phyloP scores from a whole-genome alignment of 306 rosid species.

The Erythrophleum fordii region DNA sequence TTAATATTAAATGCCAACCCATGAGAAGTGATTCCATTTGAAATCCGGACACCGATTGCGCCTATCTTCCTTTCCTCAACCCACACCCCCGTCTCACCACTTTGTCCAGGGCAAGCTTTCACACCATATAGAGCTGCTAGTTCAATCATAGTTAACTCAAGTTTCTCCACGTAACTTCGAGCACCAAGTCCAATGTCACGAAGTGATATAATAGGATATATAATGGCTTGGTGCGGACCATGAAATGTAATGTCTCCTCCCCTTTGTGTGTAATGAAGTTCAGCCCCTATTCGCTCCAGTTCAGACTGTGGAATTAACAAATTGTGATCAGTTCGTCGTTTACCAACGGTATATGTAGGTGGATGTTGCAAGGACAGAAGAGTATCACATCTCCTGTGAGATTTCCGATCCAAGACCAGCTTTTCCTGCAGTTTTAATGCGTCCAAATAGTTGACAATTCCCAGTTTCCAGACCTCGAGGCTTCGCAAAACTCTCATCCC shows the following conservation, averaged over 20 bases:
- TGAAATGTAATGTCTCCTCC: constrained; percentile 96
- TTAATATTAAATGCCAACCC: constrained; percentile 92
- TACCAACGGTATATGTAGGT: constrained; percentile 87
- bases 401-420: constrained; percentile 68
- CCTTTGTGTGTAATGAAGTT: constrained; percentile 72
- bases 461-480: constrained; percentile 89
- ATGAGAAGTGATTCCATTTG: constrained; percentile 79
- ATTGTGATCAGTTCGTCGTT: constrained; percentile 80
- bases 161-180: constrained; percentile 74
- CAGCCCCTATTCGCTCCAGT: constrained; percentile 72
- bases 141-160: constrained; percentile 82
- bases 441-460: constrained; percentile 67
- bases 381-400: constrained; percentile 59
- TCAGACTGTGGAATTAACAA: constrained; percentile 69
- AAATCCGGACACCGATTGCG: constrained; percentile 83
- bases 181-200: constrained; percentile 74
- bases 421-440: constrained; percentile 76
- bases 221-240: constrained; percentile 86
- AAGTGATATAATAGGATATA: constrained; percentile 83
- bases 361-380: constrained; percentile 82
- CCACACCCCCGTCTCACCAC: constrained; percentile 85
- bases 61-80: constrained; percentile 93
- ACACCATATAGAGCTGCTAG: constrained; percentile 72
- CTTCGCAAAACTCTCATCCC: constrained; percentile 61
- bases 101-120: constrained; percentile 67